These are phyloP conservation scores for Lactarius pseudohatsudake DNA, from an alignment of 768 basidiomycete species.

Conservation along the genomic window DNA sequence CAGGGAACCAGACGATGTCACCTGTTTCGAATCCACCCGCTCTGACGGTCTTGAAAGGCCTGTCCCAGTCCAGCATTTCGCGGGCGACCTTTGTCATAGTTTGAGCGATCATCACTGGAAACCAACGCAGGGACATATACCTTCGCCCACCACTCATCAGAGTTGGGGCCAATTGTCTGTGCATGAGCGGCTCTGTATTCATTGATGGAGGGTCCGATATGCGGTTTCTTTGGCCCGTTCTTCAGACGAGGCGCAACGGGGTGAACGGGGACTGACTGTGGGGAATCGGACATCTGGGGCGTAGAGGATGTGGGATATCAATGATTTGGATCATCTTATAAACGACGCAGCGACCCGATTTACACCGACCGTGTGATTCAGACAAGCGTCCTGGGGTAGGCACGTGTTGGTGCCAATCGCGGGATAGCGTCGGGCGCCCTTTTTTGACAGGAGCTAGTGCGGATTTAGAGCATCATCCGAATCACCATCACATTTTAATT, in stretches of 20 bases:
- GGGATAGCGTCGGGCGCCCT: not conserved
- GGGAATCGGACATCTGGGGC: constrained; percentile 32
- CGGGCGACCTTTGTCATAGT: constrained; percentile 53
- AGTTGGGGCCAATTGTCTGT: constrained; percentile 70
- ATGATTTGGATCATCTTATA: constrained; percentile 15
- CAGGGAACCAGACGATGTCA: constrained; percentile 95
- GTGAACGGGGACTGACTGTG: constrained; percentile 44
- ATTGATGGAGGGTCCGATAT: constrained; percentile 76
- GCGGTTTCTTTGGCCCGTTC: constrained; percentile 62
- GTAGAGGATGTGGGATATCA: not conserved
- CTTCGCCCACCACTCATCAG: constrained; percentile 88
- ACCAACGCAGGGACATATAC: constrained; percentile 37
- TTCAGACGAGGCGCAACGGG: constrained; percentile 77
- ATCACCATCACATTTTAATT: not conserved
- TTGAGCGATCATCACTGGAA: not conserved
- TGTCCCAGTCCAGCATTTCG: constrained; percentile 81
- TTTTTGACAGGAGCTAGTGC: constrained; percentile 5
- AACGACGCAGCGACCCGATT: not conserved
- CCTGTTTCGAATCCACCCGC: constrained; percentile 81
- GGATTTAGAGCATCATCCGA: not conserved
- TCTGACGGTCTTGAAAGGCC: constrained; percentile 84
- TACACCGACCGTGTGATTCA: not conserved
- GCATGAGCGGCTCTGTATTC: constrained; percentile 69
- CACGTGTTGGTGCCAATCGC: not conserved
- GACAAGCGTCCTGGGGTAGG: not conserved